Conservation (phyloP, 495 filamentous ascomycete genomes). For the Pseudoneurospora amorphoporcata region DNA sequence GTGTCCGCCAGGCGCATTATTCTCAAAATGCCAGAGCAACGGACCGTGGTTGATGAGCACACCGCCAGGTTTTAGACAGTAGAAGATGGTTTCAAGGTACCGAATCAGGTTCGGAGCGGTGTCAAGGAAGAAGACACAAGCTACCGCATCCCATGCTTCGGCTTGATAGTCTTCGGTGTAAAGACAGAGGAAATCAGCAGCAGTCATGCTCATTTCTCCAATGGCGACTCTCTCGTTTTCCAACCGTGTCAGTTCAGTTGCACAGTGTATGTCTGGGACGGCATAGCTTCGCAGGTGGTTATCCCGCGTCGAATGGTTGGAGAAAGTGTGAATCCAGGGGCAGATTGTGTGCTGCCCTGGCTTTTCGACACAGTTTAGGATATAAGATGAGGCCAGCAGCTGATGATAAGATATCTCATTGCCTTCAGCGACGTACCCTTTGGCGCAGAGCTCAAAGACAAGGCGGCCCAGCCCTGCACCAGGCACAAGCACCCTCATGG, state of each 20-base stretch:
- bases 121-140: conserved; percentile 91
- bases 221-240: conserved; percentile 13
- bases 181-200: conserved; percentile 70
- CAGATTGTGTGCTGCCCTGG: conserved; percentile 54
- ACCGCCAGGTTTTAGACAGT: conserved; percentile 69
- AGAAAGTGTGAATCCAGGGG: conserved; percentile 73
- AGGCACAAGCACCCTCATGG: conserved; percentile 67
- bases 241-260: conserved; percentile 33
- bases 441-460: conserved; percentile 72
- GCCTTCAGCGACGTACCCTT: conserved; percentile 69
- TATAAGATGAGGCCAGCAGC: conserved; percentile 73
- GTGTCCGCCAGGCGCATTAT: conserved; percentile 36
- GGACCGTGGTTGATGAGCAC: conserved; percentile 86
- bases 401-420: conserved; percentile 97
- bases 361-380: conserved; percentile 54
- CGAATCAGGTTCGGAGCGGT: conserved; percentile 86
- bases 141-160: conserved; percentile 66
- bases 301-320: conserved; percentile 58
- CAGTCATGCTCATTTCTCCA: conserved; percentile 74
- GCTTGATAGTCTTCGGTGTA: conserved; percentile 53
- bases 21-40: conserved; percentile 80
- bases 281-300: conserved; percentile 61
- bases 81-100: conserved; percentile 72
- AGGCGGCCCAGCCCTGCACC: conserved; percentile 83
- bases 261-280: conserved; percentile 72